These are phyloP conservation scores for Malassezia yamatoensis DNA, from an alignment of 1,284 basidiomycete genomes.

Conservation along the genomic window DNA sequence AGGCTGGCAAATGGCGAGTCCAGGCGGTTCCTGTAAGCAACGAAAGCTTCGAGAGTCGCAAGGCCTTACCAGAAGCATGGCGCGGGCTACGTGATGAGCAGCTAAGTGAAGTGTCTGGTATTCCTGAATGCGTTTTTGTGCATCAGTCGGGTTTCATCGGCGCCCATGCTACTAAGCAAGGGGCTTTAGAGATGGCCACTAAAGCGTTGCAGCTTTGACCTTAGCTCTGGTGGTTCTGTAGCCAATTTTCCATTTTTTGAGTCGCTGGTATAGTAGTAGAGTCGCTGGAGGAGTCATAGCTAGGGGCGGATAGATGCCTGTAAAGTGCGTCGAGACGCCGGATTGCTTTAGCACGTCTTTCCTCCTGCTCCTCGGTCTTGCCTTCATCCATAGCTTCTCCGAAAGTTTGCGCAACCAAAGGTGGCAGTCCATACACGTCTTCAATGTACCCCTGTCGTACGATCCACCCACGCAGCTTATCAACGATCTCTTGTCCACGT, in stretches of 20 bases:
- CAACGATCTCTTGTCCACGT: constrained; percentile 12
- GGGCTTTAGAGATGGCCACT: constrained; percentile 69
- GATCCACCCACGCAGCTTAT: constrained; percentile 14
- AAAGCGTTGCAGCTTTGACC: constrained; percentile 51
- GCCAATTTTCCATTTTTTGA: constrained; percentile 12
- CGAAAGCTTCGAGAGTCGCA: constrained; percentile 79
- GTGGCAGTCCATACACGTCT: constrained; percentile 17
- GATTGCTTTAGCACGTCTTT: constrained; percentile 14
- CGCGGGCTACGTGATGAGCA: constrained; percentile 77
- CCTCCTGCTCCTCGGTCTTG: constrained; percentile 3
- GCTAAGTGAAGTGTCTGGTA: constrained; percentile 64
- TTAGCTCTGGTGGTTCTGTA: constrained; percentile 9
- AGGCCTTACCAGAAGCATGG: constrained; percentile 84
- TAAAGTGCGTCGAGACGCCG: constrained; percentile 17
- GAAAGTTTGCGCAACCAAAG: constrained; percentile 6
- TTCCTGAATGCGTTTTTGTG: constrained; percentile 74
- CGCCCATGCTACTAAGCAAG: constrained; percentile 77
- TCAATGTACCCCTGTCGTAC: constrained; percentile 14
- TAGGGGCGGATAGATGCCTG: constrained; percentile 4
- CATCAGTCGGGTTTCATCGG: constrained; percentile 95
- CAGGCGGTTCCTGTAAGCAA: constrained; percentile 77
- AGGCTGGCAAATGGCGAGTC: constrained; percentile 72
- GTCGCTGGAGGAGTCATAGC: not conserved
- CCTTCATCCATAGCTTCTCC: constrained; percentile 10
- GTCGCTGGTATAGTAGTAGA: too few species aligned